These are phyloP conservation scores for Hyphopichia fennica DNA, from an alignment of 1,139 yeast genomes.

Conservation along the genomic window DNA sequence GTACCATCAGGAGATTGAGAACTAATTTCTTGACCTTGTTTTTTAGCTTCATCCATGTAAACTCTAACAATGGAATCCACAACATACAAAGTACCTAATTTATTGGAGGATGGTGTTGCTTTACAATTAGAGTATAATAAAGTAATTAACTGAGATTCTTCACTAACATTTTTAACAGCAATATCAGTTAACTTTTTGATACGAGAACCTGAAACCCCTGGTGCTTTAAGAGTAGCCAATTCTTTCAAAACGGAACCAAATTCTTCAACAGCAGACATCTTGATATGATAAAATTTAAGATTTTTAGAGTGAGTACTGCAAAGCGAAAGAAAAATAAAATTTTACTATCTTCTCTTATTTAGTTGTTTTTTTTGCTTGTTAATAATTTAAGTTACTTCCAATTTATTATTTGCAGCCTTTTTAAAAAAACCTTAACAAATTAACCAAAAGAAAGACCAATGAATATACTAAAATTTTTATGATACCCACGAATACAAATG, in stretches of 20 bases:
- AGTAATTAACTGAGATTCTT: slow-evolving; percentile 60
- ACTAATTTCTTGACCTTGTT: slow-evolving; percentile 44
- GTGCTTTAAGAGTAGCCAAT: slow-evolving; percentile 74
- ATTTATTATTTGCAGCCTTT: not conserved
- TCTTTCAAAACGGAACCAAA: slow-evolving; percentile 74
- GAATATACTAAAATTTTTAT: too few species aligned
- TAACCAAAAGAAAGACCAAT: too few species aligned
- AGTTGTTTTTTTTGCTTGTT: not conserved
- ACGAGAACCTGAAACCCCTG: slow-evolving; percentile 95
- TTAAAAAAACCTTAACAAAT: too few species aligned
- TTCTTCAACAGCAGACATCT: slow-evolving; percentile 49
- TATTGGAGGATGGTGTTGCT: slow-evolving; percentile 76
- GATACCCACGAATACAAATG: not conserved
- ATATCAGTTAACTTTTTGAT: slow-evolving; percentile 80
- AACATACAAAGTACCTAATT: slow-evolving; percentile 86
- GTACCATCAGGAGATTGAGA: slow-evolving; percentile 67
- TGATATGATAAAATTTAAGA: not conserved
- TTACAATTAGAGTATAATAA: slow-evolving; percentile 68
- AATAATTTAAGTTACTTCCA: not conserved
- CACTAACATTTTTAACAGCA: slow-evolving; percentile 63
- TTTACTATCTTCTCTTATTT: too few species aligned
- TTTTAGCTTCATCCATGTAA: slow-evolving; percentile 72
- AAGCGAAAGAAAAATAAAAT: too few species aligned
- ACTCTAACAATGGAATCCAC: slow-evolving; percentile 91
- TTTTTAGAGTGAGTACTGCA: too few species aligned